Base-by-base conservation (phyloP, 768 basidiomycete species). In the Cantharellus cinnabarinus region DNA sequence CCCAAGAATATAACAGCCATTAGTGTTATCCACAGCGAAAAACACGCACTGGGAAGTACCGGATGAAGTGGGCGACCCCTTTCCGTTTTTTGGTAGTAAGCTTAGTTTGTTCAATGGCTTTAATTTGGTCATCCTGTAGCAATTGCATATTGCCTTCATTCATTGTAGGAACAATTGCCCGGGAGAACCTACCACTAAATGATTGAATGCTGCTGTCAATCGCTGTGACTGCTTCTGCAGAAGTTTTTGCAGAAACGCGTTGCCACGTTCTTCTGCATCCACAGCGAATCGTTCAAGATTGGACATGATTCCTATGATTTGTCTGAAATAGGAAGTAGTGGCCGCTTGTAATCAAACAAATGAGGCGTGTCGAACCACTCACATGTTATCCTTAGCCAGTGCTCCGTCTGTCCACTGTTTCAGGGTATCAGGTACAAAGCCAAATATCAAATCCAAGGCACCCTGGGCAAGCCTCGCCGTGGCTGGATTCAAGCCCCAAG, bases 371-470 rank as follows among this genome's bases (percentile, higher is more conserved):
- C 4, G 4, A 39, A 40, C 5, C 68, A 70, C 77, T 67, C 67
- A 91, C 93, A 93, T 73, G 61, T 70, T 74, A 67, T 95, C 93
- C 63, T 78, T 82, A 41, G 77, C 75, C 48, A 93, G 65, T 0
- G 85, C 84, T 15, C 69, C 74, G 63, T 98, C 93, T 10, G 91
- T 73, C 89, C 89, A 97, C 34, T 73, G 71, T 69, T 85, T 88
- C 61, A 97, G 60, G 67, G 94, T 91, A 1, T 75, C 73, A 2
- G 84, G 82, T 15, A 98, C 71, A 72, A 94, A 98, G 4, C 91
- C 90, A 68, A 97, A 98, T 57, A 97, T 90, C 57, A 94, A 71
- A 63, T 98, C 94, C 85, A 97, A 80, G 38, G 90, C 88, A 2
- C 83, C 82, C 20, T 89, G 80, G 39, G 91, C 78, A 4, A 93